Evolutionary conservation across 2,329 filamentous ascomycete species (phyloP), one percentile per base, ranked within the genome.

Genomic region (Hymenoscyphus linearis): DNA sequence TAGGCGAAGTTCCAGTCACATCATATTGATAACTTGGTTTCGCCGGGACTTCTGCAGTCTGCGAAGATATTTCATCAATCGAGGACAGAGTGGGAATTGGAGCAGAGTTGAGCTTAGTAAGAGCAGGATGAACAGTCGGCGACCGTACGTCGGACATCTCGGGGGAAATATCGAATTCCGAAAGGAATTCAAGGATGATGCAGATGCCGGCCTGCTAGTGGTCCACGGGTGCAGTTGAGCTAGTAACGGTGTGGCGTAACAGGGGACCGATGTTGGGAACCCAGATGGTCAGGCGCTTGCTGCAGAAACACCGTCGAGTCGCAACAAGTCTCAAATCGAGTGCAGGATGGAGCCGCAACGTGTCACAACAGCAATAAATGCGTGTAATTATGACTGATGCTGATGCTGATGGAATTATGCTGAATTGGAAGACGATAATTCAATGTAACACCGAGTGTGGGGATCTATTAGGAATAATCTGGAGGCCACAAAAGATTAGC

Each of bases 111-210:
- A 65, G 65, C 56, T 74, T 75, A 72, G 76, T 77, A 47, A 47
- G 40, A 44, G 56, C 75, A 70, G 80, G 79, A 76, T 83, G 80
- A 74, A 83, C 60, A 37, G 60, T 60, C 54, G 80, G 78, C 66
- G 80, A 80, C 52, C 73, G 72, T 64, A 78, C 66, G 64, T 74
- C 75, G 64, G 76, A 70, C 76, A 78, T 77, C 63, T 66, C 70
- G 70, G 70, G 12, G 52, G 50, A 25, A 31, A 47, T 16, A 18
- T 52, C 40, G 47, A 34, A 35, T 55, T 44, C 18, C 40, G n/a
- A 44, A 44, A 7, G 40, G 53, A 53, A 58, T 44, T 35, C 40
- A 47, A 18, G n/a, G 40, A 47, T 25, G 40, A 9, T 47, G n/a
- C 37, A 40, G 37, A 6, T 25, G 40, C 4, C 40, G 40, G 40